Evolutionary conservation across 2,329 filamentous ascomycete genomes (phyloP).

Genomic region (Beauveria sp.): DNA sequence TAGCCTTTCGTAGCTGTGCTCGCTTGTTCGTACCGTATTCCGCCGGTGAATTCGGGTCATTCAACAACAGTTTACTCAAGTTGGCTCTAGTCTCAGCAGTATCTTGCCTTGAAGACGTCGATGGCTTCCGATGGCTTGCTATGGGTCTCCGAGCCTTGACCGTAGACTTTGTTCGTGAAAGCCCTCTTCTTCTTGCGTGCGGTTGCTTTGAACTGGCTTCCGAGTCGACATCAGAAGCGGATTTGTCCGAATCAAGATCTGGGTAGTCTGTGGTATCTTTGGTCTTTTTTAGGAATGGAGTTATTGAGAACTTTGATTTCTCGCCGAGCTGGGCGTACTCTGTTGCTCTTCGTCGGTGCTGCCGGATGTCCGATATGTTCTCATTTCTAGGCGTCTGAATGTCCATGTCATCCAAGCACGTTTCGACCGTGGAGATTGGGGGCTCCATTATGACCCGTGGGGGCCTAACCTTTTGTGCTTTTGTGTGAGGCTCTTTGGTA

Average conservation of each 20-base stretch:
- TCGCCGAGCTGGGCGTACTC: slow-evolving; percentile 57
- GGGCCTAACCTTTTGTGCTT: neutral
- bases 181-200: neutral
- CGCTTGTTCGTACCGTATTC: neutral
- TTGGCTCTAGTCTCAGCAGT: too few relatives aligned
- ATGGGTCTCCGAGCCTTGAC: neutral
- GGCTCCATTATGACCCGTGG: neutral
- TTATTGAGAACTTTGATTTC: slow-evolving; percentile 90
- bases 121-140: neutral
- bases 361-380: slow-evolving; percentile 32
- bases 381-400: slow-evolving; percentile 41
- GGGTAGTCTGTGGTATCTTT: slow-evolving; percentile 40
- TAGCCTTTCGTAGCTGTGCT: neutral
- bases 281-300: slow-evolving; percentile 79
- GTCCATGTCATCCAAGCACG: slow-evolving; percentile 31
- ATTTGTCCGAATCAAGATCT: slow-evolving; percentile 13
- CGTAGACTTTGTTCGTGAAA: neutral
- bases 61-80: neutral
- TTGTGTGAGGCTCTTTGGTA: neutral
- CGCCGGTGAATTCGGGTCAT: neutral
- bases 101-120: neutral
- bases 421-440: neutral
- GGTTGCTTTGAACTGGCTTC: neutral
- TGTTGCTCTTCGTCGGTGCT: slow-evolving; percentile 48
- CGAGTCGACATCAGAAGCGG: neutral